Evolutionary conservation across 2,329 filamentous ascomycete genomes (phyloP), one percentile per base, ranked within the genome.

Genomic region (Amesomyces nigricolor): DNA sequence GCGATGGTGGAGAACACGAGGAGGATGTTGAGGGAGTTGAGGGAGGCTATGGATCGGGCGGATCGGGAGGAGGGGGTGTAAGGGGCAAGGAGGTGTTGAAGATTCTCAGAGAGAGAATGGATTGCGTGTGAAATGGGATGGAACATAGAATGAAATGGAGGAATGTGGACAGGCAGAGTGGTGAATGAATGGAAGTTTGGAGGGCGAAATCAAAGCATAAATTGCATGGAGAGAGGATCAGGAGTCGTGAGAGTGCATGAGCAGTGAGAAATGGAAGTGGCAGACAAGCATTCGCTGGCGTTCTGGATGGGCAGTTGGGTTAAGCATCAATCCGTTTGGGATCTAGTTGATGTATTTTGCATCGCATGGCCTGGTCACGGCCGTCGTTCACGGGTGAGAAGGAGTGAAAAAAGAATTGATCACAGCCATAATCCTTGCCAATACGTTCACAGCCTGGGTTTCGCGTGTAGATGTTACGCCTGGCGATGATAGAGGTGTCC

Each of bases 11-110:
- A 58, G 57, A 52, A 62, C 17, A 62, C 60, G 35, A 57, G 58
- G 57, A 51, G 58, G 42, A 65, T 65, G 63, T 26, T 66, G 46
- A 54, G 58, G 48, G 64, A 66, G 56, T 30, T 65, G 56, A 61
- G 58, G 40, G 62, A 65, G 56, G 57, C 50, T 8, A 63, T 66
- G 63, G 64, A 66, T 39, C 51, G 46, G 54, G 39, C 60, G 57
- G 63, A 65, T 37, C 49, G 52, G 45, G 60, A 64, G 8, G 60
- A 58, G 51, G 14, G 19, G 22, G 13, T 22, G 16, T 35, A 44
- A 29, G 47, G 9, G n/a, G 17, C 17, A 19, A 19, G 17, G 17
- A 19, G 17, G 17, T 19, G 17, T 19, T 19, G 17, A 19, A 19
- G 17, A 19, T 19, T 19, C 17, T 19, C 17, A 19, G 17, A 19